Base-by-base conservation (phyloP, 1,139 yeast genomes). In the Candida sp. region DNA sequence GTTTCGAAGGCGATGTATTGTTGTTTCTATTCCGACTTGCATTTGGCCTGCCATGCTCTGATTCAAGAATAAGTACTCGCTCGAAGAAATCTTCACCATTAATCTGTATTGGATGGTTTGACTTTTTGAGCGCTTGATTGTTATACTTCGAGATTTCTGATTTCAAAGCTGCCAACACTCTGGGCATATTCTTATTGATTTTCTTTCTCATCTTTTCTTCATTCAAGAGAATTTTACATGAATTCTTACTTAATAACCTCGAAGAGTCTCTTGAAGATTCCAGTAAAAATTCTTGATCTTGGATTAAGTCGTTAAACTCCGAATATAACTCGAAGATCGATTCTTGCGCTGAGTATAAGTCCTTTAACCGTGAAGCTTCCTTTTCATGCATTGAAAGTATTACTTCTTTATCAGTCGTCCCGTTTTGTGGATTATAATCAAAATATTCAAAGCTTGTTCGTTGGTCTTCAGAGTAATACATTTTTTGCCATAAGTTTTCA, bases 181-280 rank as follows among this genome's bases (percentile, higher is more conserved):
- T 70, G 0, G 98, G 98, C 54, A 88, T 68, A 51, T 77, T 77
- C 54, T 81, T 82, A 25, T 80, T 68, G 5, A 91, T 71, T 44
- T 77, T 76, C 53, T 85, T 84, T 43, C 97, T 71, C 36, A 82
- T 72, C 55, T 78, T 84, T 56, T 90, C 97, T 60, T 93, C 98
- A 48, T 85, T 78, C 47, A 87, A 73, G 44, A 91, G 66, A 23
- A 90, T 84, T 47, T 83, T 83, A 51, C 95, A 91, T 3, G 93
- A 86, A 50, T 89, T 84, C 54, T 87, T 80, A 48, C 87, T 79
- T 42, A 87, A 66, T 36, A 91, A 70, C 48, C 98, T 73, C 0
- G 95, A 82, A 0, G 97, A 83, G 58, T 93, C 95, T 53, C 82
- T 84, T 1, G 87, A 78, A 4, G 95, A 81, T 50, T 81, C 84